Evolutionary conservation across 306 rosid species (phyloP).

Genomic region (Hippophae tibetana): DNA sequence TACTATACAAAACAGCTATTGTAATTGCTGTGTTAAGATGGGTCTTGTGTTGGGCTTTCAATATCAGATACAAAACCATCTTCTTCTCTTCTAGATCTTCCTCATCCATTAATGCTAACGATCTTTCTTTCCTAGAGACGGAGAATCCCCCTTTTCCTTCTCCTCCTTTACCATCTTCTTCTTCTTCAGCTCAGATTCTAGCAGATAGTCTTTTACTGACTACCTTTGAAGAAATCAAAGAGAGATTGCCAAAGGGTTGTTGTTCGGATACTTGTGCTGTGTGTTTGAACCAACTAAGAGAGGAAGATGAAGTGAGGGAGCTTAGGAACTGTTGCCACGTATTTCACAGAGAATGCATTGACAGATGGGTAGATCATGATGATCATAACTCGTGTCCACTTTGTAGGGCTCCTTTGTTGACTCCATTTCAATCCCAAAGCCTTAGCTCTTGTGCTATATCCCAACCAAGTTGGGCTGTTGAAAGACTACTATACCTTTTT

Average conservation of each 20-base stretch:
- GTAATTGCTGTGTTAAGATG: slow-evolving; percentile 56
- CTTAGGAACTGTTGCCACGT: slow-evolving; percentile 65
- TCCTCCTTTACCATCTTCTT: background rate
- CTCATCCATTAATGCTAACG: background rate
- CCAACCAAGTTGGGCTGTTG: slow-evolving; percentile 84
- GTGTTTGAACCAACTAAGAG: slow-evolving; percentile 42
- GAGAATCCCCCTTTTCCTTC: background rate
- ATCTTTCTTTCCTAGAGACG: background rate
- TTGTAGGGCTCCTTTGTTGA: slow-evolving; percentile 58
- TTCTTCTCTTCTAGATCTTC: background rate
- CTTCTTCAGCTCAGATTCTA: slow-evolving; percentile 24
- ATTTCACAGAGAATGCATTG: slow-evolving; percentile 72
- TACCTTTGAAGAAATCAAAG: slow-evolving; percentile 47
- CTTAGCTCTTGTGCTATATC: slow-evolving; percentile 21
- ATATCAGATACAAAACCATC: slow-evolving; percentile 18
- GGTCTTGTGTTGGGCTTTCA: slow-evolving; percentile 35
- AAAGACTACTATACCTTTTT: slow-evolving; percentile 70
- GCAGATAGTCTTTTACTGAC: slow-evolving; percentile 35
- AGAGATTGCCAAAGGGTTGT: slow-evolving; percentile 27
- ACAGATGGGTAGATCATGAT: slow-evolving; percentile 51
- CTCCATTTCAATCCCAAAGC: slow-evolving; percentile 24
- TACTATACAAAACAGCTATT: slow-evolving; percentile 54
- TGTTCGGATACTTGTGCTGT: slow-evolving; percentile 56
- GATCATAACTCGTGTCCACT: slow-evolving; percentile 53
- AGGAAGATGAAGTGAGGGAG: slow-evolving; percentile 56